These are phyloP conservation scores for Neonothopanus nambi DNA, from an alignment of 1,284 basidiomycete genomes.

Conservation along the genomic window DNA sequence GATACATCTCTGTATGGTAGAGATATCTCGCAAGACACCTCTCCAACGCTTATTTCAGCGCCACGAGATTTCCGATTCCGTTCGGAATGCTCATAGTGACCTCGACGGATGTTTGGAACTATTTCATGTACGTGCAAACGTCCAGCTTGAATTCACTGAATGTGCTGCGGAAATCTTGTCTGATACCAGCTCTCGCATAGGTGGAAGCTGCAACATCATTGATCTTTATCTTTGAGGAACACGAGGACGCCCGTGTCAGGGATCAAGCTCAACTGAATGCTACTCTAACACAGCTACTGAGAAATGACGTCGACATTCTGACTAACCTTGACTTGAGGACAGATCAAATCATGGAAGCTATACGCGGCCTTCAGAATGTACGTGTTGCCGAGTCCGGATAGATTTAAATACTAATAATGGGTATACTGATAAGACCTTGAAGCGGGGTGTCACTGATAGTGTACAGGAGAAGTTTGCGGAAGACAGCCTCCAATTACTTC, in stretches of 20 bases:
- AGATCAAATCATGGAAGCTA: not conserved
- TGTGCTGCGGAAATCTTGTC: no score
- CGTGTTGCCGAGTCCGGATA: no score
- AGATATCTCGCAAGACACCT: not conserved
- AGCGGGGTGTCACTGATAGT: not conserved
- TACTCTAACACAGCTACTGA: not conserved
- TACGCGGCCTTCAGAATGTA: not conserved
- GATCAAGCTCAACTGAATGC: not conserved
- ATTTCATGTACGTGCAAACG: not conserved
- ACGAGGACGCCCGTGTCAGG: not conserved
- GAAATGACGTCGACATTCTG: not conserved
- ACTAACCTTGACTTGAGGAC: not conserved
- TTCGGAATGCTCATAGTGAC: not conserved
- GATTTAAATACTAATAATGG: no score
- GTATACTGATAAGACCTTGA: not conserved
- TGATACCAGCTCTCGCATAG: no score
- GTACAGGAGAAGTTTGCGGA: not conserved
- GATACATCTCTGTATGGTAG: not conserved
- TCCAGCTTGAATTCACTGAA: no score
- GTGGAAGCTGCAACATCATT: not conserved
- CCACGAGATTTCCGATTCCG: not conserved
- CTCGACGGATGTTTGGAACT: not conserved
- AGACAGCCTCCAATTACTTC: not conserved
- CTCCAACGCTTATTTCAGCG: not conserved
- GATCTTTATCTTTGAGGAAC: not conserved